phyloP scores from a whole-genome alignment of 2,329 filamentous ascomycete species.

The Penicillium psychrosexuale region DNA sequence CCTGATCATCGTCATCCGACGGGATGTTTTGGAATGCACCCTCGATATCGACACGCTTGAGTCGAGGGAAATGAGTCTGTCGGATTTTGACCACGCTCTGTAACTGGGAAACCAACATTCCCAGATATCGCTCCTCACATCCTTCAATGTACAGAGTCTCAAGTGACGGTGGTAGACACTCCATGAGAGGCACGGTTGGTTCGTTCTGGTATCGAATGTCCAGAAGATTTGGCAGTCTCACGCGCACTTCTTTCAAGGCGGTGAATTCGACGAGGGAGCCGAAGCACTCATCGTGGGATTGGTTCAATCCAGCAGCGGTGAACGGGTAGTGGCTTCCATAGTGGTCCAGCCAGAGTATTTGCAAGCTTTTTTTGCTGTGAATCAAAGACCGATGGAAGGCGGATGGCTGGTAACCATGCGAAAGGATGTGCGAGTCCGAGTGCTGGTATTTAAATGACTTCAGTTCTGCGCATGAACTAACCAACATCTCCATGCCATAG shows the following conservation, averaged over 20 bases:
- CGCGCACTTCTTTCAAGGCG: constrained; percentile 28
- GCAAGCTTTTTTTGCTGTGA: constrained; percentile 22
- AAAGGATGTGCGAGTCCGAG: constrained; percentile 27
- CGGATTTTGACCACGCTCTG: constrained; percentile 20
- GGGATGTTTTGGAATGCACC: constrained; percentile 28
- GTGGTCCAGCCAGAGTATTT: constrained; percentile 31
- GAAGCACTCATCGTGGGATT: constrained; percentile 33
- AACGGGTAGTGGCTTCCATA: constrained; percentile 29
- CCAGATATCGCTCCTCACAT: constrained; percentile 27
- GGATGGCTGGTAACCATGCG: constrained; percentile 26
- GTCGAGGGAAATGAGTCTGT: constrained; percentile 14
- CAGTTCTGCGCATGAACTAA: constrained; percentile 23
- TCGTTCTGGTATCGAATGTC: constrained; percentile 29
- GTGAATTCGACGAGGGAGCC: constrained; percentile 29
- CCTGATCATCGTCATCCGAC: constrained; percentile 19
- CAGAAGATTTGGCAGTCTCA: constrained; percentile 32
- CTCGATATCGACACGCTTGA: constrained; percentile 26
- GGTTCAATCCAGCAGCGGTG: constrained; percentile 28
- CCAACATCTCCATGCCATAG: constrained; percentile 23
- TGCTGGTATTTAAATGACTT: constrained; percentile 34
- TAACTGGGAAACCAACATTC: constrained; percentile 27
- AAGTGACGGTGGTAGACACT: constrained; percentile 24
- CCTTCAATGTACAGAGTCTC: constrained; percentile 29
- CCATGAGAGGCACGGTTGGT: constrained; percentile 21
- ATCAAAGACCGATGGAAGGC: constrained; percentile 26